A percentile compares a stretch with the other conserved stretches of the same genome.
These are phyloP conservation scores for Murraya paniculata DNA, from an alignment of 345 rosid genomes.

Conservation along the genomic window DNA sequence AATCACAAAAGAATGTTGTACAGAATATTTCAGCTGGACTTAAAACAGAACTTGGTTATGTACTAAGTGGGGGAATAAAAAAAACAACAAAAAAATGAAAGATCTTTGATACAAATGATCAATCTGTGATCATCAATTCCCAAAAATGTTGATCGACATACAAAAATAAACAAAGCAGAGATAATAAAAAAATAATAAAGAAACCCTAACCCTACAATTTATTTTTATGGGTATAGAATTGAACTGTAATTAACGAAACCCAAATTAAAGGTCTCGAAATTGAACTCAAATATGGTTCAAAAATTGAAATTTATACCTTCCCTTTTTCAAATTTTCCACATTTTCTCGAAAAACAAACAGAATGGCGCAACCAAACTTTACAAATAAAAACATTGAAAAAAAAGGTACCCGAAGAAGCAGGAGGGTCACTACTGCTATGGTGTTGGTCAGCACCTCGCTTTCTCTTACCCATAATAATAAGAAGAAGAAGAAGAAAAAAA, in stretches of 20 bases:
- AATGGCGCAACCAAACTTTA: neutral
- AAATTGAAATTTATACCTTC: neutral
- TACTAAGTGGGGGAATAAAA: neutral
- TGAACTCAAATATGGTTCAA: neutral
- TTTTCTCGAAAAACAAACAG: slow-evolving; percentile 10
- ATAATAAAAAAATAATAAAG: no score
- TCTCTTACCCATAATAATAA: slow-evolving; percentile 43
- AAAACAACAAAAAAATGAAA: neutral
- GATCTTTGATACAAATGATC: neutral
- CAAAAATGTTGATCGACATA: neutral
- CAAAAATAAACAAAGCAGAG: no score
- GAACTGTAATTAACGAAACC: neutral
- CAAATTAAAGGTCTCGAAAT: neutral
- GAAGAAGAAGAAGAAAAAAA: neutral
- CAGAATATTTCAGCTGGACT: no score
- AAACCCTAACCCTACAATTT: slow-evolving; percentile 1
- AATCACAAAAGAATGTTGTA: neutral
- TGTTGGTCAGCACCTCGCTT: slow-evolving; percentile 24
- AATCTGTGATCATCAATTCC: neutral
- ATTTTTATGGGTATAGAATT: no score
- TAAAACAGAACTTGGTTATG: neutral
- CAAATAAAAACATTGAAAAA: neutral
- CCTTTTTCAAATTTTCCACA: neutral
- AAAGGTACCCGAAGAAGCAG: slow-evolving; percentile 44
- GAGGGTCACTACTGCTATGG: slow-evolving; percentile 9